Percentiles rank a stretch among this genome's conserved stretches.
Conservation (phyloP, 2,329 filamentous ascomycete species). For the Phialemonium atrogriseum region DNA sequence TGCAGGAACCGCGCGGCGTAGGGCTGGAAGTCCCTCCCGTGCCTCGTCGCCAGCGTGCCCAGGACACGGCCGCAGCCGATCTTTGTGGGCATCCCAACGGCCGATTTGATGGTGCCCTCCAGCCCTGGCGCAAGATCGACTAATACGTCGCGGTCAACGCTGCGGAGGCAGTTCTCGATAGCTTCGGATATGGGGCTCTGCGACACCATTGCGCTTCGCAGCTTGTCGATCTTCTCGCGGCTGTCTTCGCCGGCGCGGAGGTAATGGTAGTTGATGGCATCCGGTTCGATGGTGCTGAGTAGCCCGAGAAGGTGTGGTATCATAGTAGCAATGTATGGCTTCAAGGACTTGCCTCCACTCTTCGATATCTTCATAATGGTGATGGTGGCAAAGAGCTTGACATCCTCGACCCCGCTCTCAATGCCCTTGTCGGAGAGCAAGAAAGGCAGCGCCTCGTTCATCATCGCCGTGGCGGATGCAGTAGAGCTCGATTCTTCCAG, state of each 20-base stretch:
- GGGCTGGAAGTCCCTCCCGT: constrained; percentile 64
- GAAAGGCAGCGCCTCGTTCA: constrained; percentile 83
- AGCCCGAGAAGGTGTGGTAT: constrained; percentile 73
- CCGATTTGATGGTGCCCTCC: constrained; percentile 71
- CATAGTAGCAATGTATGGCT: constrained; percentile 73
- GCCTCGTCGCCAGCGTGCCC: constrained; percentile 74
- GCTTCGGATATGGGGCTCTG: constrained; percentile 87
- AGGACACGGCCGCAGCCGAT: constrained; percentile 83
- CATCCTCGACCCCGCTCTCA: constrained; percentile 81
- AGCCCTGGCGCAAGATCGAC: constrained; percentile 62
- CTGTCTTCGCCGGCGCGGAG: constrained; percentile 82
- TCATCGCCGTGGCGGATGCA: constrained; percentile 67
- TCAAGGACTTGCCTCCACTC: constrained; percentile 70
- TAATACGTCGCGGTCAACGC: constrained; percentile 74
- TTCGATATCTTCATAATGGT: constrained; percentile 87
- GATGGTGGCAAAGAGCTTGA: constrained; percentile 72
- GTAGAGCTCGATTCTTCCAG: constrained; percentile 69
- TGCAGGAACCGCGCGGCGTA: constrained; percentile 71
- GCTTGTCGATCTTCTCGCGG: constrained; percentile 82
- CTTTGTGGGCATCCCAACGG: constrained; percentile 88
- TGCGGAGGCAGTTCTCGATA: constrained; percentile 80
- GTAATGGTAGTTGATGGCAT: constrained; percentile 87
- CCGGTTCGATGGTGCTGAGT: constrained; percentile 80
- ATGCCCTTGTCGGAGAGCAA: constrained; percentile 81
- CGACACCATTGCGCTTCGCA: constrained; percentile 72